Base-by-base conservation (phyloP, 306 rosid genomes). In the Erythrophleum fordii region DNA sequence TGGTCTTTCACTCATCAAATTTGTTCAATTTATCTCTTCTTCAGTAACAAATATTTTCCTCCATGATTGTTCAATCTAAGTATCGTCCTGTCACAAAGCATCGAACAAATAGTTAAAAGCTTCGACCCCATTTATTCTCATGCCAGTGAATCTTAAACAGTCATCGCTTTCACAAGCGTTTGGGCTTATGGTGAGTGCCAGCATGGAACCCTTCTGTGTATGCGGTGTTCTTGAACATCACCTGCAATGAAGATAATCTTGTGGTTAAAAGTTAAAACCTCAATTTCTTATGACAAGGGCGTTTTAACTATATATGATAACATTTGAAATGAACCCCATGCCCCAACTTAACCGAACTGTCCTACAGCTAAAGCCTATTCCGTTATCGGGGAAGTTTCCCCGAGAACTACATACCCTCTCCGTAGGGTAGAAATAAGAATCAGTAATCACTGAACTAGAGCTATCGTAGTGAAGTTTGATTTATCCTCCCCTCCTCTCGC, bases 151-250 rank as follows among this genome's bases (percentile, higher is more conserved):
- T 83, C 70, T 16, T 16, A 51, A 64, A 49, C 42, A 48, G 12
- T 41, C 34, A 1, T 1, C 16, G 53, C 58, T 66, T 82, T 84
- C 85, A 82, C 28, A 69, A 11, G n/a, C 72, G 86, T 67, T 85
- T 90, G 64, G 87, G 75, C 62, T 80, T 89, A 81, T 64, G 80
- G 70, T 60, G 88, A 81, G 80, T 58, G 53, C 96, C 99, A 28
- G 97, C 93, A 72, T 91, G 91, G 69, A 93, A 96, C 59, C 99
- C 99, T 88, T 96, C 99, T 0, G 97, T 88, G 81, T 92, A 96
- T 62, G 99, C 97, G 5, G 89, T 76, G 87, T 87, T 89, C 87
- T 90, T 91, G 79, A 92, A 92, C 12, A 86, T 89, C 91, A 87
- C 86, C 98, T 93, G 91, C 81, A 77, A 75, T 17, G 62, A 74